These are phyloP conservation scores for Pichia rugopelliculosa DNA, from an alignment of 805 yeast species.

Conservation along the genomic window DNA sequence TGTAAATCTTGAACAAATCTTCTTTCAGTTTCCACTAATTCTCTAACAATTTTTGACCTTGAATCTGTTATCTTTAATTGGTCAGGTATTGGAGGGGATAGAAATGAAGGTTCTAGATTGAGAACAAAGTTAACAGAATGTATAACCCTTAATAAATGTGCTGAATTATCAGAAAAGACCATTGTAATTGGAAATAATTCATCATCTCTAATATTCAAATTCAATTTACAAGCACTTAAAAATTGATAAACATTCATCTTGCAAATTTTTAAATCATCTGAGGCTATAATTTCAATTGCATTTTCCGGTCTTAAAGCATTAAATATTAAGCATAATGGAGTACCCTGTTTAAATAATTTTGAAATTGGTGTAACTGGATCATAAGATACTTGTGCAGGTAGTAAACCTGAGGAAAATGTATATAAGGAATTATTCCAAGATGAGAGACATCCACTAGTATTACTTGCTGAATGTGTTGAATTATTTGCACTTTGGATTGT, in stretches of 20 bases:
- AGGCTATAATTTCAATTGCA: conserved; percentile 50
- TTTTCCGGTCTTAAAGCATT: conserved; percentile 54
- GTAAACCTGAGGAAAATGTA: conserved; percentile 70
- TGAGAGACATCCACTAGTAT: conserved; percentile 5
- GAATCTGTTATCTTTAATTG: conserved; percentile 39
- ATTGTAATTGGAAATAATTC: conserved; percentile 84
- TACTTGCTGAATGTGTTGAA: neutral
- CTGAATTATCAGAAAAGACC: conserved; percentile 76
- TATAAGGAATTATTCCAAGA: conserved; percentile 35
- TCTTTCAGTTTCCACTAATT: conserved; percentile 82
- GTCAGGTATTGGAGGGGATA: conserved; percentile 18
- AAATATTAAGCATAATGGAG: conserved; percentile 81
- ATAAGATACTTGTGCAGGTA: conserved; percentile 64
- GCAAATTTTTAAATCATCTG: conserved; percentile 77
- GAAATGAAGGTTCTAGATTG: conserved; percentile 39
- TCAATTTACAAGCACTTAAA: conserved; percentile 73
- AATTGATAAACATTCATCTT: conserved; percentile 88
- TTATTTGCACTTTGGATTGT: neutral
- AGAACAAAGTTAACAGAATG: conserved; percentile 62
- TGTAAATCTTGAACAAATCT: conserved; percentile 90
- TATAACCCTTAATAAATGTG: conserved; percentile 67
- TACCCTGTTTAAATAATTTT: conserved; percentile 84
- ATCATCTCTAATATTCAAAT: conserved; percentile 68
- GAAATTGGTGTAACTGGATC: conserved; percentile 93
- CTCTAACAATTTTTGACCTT: conserved; percentile 73